These are phyloP conservation scores for Penicillium sp. DNA, from an alignment of 2,329 filamentous ascomycete genomes.

Conservation along the genomic window DNA sequence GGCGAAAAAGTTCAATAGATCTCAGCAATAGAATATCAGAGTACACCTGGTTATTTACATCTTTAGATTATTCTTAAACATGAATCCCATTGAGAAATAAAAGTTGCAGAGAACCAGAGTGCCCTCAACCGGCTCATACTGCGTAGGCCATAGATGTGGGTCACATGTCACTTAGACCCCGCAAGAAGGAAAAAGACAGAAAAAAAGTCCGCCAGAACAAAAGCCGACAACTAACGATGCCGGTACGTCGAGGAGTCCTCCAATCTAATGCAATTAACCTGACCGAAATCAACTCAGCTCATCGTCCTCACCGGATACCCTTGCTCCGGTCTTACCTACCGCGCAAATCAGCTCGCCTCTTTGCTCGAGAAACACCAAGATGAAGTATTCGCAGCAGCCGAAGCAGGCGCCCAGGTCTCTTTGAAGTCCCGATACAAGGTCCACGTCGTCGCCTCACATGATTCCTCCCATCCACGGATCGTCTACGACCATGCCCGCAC, in stretches of 20 bases:
- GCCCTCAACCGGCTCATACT: not conserved
- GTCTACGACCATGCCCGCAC: conserved; percentile 56
- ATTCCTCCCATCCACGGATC: conserved; percentile 44
- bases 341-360: conserved; percentile 55
- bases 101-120: not conserved
- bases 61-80: too few species aligned
- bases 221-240: conserved; percentile 25
- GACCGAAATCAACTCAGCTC: conserved; percentile 42
- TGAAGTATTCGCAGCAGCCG: conserved; percentile 38
- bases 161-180: conserved; percentile 22
- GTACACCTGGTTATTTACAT: not conserved
- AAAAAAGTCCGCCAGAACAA: conserved; percentile 19
- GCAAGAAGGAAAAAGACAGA: conserved; percentile 18
- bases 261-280: not conserved
- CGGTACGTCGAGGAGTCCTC: conserved; percentile 17
- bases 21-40: not conserved
- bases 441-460: conserved; percentile 40
- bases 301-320: conserved; percentile 61
- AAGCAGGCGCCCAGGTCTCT: conserved; percentile 30
- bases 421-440: conserved; percentile 46
- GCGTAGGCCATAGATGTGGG: conserved; percentile 10
- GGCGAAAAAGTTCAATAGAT: conserved; percentile 11
- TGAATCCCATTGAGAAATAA: too few species aligned
- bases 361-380: conserved; percentile 50
- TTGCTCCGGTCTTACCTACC: conserved; percentile 60